Conservation (phyloP, 1,139 yeast genomes). For the Eremothecium coryli region DNA sequence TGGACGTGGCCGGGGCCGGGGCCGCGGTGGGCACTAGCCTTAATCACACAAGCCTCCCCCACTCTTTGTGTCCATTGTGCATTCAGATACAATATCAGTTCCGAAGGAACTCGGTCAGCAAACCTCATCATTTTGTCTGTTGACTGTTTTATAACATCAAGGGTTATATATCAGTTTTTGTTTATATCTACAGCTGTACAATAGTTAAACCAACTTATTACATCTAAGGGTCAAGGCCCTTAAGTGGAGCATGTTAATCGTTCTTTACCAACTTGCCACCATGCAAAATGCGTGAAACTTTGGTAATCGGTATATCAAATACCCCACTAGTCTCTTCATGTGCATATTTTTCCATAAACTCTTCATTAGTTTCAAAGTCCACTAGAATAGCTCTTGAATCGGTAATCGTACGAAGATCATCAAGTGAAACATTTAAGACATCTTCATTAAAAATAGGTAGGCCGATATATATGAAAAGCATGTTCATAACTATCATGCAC, state of each 20-base stretch:
- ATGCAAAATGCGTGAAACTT: slow-evolving; percentile 59
- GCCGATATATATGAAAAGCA: slow-evolving; percentile 65
- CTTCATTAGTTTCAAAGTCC: slow-evolving; percentile 21
- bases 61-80: slow-evolving; percentile 1
- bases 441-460: slow-evolving; percentile 68
- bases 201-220: slow-evolving; percentile 2
- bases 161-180: slow-evolving; percentile 4
- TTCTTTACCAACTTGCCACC: slow-evolving; percentile 1
- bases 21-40: slow-evolving; percentile 11
- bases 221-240: not conserved
- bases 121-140: no score
- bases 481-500: slow-evolving; percentile 39
- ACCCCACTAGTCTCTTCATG: slow-evolving; percentile 53
- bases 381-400: slow-evolving; percentile 59
- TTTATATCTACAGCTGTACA: slow-evolving; percentile 5
- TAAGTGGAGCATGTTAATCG: not conserved
- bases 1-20: slow-evolving; percentile 14
- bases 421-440: slow-evolving; percentile 49
- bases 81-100: slow-evolving; percentile 4
- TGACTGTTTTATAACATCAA: not conserved
- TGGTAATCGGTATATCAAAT: slow-evolving; percentile 64
- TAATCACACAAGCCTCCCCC: no score
- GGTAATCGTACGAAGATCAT: slow-evolving; percentile 53
- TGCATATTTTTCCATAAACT: slow-evolving; percentile 34
- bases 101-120: not conserved